Base-by-base conservation (phyloP, 164 flowering plant genomes). In the Stephania cephalantha region DNA sequence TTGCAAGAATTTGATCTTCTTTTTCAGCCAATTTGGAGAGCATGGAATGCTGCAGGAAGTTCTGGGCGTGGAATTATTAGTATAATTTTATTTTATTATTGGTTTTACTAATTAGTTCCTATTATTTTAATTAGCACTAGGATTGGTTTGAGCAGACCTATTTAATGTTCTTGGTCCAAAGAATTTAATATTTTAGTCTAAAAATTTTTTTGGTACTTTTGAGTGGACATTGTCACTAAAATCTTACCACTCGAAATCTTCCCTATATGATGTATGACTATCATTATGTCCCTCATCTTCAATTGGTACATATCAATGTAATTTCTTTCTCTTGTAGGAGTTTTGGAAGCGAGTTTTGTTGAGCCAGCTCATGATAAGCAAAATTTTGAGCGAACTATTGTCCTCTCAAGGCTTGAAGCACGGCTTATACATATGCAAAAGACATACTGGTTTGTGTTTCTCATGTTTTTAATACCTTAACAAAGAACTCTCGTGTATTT, bases 301-400 rank as follows among this genome's bases (percentile, higher is more conserved):
- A 31, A 31, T 31, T 31, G 35, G 35, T 31, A 31, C 35, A 48
- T 48, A 5, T 71, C n/a, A 29, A 73, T 72, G 70, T n/a, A 30
- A 6, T 73, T 68, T 22, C 30, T 72, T 70, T 69, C 45, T 69
- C 7, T 8, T 69, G 8, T 78, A 96, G 99, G 99, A 83, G 94
- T 92, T 0, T 80, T 96, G 86, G 99, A 96, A 82, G 97, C 99
- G 50, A 91, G 93, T 81, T 96, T 96, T 86, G 93, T 94, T 65
- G 98, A 96, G 78, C 99, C 99, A 72, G 99, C 99, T 75, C 99
- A 96, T 84, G 98, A 96, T 82, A 96, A 94, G 78, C 99, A 96
- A 75, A 97, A 97, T 1, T 96, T 96, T 90, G 99, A 96, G 85
- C 91, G 97, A 11, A 96, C 99, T 11, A 88, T 84, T 35, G 97